phyloP scores from a whole-genome alignment of 1,284 basidiomycete genomes.

The Entoloma clypeatum region DNA sequence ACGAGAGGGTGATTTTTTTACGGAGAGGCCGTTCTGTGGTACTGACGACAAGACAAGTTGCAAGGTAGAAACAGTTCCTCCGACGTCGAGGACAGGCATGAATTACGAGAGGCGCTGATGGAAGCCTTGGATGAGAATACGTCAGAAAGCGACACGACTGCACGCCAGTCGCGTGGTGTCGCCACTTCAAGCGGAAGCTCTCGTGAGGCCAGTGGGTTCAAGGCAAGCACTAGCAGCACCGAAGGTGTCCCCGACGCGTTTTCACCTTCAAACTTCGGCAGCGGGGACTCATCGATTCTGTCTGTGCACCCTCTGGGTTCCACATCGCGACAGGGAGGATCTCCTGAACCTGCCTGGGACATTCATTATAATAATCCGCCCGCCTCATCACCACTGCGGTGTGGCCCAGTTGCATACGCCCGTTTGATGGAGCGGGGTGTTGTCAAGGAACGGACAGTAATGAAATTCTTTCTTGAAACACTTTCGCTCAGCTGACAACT shows the following conservation, averaged over 20 bases:
- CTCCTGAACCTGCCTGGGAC: slow-evolving; percentile 12
- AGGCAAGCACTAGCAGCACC: no score
- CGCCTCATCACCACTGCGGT: slow-evolving; percentile 20
- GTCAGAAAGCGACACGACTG: slow-evolving; percentile 22
- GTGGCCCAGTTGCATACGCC: slow-evolving; percentile 24
- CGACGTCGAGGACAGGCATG: slow-evolving; percentile 1
- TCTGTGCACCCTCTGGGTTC: not conserved
- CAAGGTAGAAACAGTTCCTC: slow-evolving; percentile 9
- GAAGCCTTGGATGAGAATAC: slow-evolving; percentile 11
- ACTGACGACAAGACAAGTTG: slow-evolving; percentile 13
- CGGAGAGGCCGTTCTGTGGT: slow-evolving; percentile 5
- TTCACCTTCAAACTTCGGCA: no score
- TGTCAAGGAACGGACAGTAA: slow-evolving; percentile 22
- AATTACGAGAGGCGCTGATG: slow-evolving; percentile 10
- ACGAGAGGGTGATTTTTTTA: slow-evolving; percentile 35
- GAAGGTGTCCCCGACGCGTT: no score
- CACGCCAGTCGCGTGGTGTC: slow-evolving; percentile 13
- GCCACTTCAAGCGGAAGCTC: no score
- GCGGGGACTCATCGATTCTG: slow-evolving; percentile 9
- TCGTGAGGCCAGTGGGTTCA: no score
- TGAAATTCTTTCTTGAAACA: slow-evolving; percentile 7
- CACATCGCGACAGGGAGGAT: slow-evolving; percentile 6
- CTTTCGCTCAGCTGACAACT: slow-evolving; percentile 3
- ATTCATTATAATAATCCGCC: slow-evolving; percentile 30
- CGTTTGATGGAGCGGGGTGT: slow-evolving; percentile 19